Evolutionary conservation across 176 grass and related monocot genomes (phyloP), one percentile per base, ranked within the genome.

Genomic region (Poa annua): DNA sequence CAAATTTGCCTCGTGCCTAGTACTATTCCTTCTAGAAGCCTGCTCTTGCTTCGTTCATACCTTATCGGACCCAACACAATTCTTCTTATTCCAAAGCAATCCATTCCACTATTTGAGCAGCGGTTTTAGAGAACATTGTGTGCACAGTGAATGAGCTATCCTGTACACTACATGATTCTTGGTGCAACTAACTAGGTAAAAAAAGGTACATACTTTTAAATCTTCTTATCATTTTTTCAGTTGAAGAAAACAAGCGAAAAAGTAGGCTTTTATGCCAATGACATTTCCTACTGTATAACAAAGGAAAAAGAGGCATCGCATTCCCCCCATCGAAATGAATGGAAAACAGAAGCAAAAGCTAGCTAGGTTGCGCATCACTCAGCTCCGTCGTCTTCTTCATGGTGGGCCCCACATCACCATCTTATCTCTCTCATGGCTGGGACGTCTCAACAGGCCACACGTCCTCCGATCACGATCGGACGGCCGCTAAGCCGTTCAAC

Each of bases 21-120:
- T 24, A n/a, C n/a, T n/a, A 3, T 60, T 8, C 7, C 68, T 84
- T 85, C 77, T 89, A 44, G 87, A 89, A 85, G 71, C 62, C 55
- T 39, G 77, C 26, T 71, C 34, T 53, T 45, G 74, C 8, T 34
- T 38, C 29, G 74, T 83, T 81, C 83, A 85, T 12, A 85, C 53
- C 25, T 70, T 19, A 11, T 62, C 24, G 59, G 59, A 62, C 59
- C n/a, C 14, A 16, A 35, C 29, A 1, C 29, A 29, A 29, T 29
- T 29, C 29, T 10, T 41, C 0, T 2, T 16, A 3, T 7, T 41
- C 0, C 2, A 21, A 0, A 53, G 34, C 33, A 38, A 67, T n/a
- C 16, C 24, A 3, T 70, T 16, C 26, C 33, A 1, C 61, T 8
- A 14, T 48, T 12, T 14, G 47, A 48, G 2, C 12, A 48, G 44